phyloP scores from a whole-genome alignment of 2,329 filamentous ascomycete genomes.

The Nemania sp. region DNA sequence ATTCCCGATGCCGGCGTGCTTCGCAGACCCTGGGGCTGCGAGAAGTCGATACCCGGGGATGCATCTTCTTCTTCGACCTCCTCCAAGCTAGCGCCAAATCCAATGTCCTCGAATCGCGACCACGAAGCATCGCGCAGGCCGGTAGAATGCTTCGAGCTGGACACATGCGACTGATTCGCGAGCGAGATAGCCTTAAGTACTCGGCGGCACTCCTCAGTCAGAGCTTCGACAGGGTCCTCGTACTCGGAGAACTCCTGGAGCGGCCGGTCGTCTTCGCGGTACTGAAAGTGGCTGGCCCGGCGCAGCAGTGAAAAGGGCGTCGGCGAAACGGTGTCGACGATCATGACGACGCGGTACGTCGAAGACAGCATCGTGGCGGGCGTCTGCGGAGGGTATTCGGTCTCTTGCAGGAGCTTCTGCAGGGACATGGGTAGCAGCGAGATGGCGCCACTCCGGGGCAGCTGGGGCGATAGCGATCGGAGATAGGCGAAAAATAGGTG shows the following conservation, averaged over 20 bases:
- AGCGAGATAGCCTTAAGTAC: constrained; percentile 87
- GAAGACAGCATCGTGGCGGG: constrained; percentile 75
- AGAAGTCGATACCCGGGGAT: constrained; percentile 45
- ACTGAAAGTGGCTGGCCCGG: constrained; percentile 92
- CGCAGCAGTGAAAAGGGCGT: constrained; percentile 90
- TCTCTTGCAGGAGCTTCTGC: constrained; percentile 86
- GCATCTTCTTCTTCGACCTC: constrained; percentile 71
- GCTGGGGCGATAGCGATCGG: constrained; percentile 83
- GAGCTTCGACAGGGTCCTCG: constrained; percentile 81
- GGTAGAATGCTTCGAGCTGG: constrained; percentile 70
- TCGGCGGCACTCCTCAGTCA: constrained; percentile 92
- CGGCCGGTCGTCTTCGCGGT: constrained; percentile 84
- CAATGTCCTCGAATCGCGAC: constrained; percentile 95
- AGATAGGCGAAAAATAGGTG: constrained; percentile 98
- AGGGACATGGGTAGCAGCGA: constrained; percentile 86
- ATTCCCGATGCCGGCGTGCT: constrained; percentile 68
- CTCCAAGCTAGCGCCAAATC: constrained; percentile 77
- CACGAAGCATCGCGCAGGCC: constrained; percentile 84
- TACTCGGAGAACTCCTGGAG: constrained; percentile 84
- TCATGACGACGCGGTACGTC: constrained; percentile 93
- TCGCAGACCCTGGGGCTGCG: constrained; percentile 56
- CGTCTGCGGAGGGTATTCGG: constrained; percentile 86
- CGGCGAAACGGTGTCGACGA: constrained; percentile 91
- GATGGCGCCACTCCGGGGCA: constrained; percentile 71
- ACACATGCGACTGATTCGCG: constrained; percentile 81